Evolutionary conservation across 1,284 basidiomycete genomes (phyloP), one percentile per base, ranked within the genome.

Genomic region (Porogramme epimiltina): DNA sequence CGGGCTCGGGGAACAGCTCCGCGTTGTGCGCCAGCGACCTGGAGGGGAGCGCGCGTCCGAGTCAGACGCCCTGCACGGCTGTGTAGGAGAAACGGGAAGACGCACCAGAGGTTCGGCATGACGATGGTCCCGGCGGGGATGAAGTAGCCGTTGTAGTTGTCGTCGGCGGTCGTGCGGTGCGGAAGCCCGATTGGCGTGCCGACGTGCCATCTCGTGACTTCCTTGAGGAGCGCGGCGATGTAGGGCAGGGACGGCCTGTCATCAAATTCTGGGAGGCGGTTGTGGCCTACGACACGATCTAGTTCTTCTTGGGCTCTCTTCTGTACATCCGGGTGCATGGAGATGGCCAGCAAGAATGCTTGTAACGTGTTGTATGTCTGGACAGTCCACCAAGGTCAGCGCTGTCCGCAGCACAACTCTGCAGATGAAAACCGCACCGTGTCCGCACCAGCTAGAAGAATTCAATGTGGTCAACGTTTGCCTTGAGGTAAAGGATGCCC

Each of bases 141-240:
- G 11, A 19, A 4, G 33, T 37, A 18, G n/a, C 43, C 20, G 42
- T 20, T 26, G n/a, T 40, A n/a, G 3, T 16, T 8, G 34, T 37
- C 34, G 34, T 37, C 25, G 4, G 6, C 9, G 16, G 25, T 0
- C 3, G 34, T 33, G 11, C 10, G 1, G 4, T 19, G 11, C 11
- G 11, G 13, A 3, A 19, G 23, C 15, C 36, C 54, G 31, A 63
- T 45, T 19, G 64, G 60, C 16, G 58, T 58, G 42, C 69, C 64
- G 19, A 67, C 64, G 39, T 65, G 58, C 69, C 70, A 73, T 15
- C 70, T 59, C 36, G 68, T 47, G 8, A 67, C 62, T 52, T 75
- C 73, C 42, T 65, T 58, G 3, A 72, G 56, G 3, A 70, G 47
- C 34, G 34, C 34, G 16, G 5, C 6, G 34, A 37, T 6, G 34